Evolutionary conservation across 208 protist genomes (phyloP).

Genomic region (Zelonia costaricensis): DNA sequence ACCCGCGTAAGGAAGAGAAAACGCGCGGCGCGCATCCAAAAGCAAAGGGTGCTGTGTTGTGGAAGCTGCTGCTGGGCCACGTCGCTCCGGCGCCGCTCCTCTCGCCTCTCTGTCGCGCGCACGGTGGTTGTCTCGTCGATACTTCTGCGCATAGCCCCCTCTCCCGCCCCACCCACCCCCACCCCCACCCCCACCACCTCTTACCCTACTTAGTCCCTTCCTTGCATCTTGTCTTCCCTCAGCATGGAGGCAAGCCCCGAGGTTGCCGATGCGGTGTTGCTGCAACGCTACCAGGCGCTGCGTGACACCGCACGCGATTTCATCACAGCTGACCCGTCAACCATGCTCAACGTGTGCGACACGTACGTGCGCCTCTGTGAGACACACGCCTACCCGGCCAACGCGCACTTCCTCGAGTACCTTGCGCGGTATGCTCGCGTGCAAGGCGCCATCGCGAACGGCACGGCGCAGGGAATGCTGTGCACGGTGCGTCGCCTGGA

Average conservation of each 20-base stretch:
- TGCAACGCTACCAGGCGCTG: constrained; percentile 1
- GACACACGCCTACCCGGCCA: background rate
- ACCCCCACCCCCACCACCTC: background rate
- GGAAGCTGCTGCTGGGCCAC: no score
- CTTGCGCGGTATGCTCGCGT: constrained; percentile 1
- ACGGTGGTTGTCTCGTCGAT: background rate
- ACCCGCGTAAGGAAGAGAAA: no score
- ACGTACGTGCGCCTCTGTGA: constrained; percentile 9
- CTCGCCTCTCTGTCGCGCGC: no score
- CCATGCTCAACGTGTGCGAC: constrained; percentile 3
- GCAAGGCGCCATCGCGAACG: constrained; percentile 3
- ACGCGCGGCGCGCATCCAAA: no score
- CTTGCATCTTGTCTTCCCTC: background rate
- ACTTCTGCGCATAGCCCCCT: background rate
- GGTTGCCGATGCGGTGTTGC: background rate
- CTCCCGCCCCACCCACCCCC: no score
- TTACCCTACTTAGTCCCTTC: no score
- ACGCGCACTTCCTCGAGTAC: constrained; percentile 3
- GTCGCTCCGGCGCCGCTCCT: no score
- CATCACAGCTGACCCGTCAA: constrained; percentile 4
- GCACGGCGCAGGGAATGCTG: background rate
- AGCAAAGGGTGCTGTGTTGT: no score
- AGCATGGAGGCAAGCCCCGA: background rate
- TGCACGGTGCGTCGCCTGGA: constrained; percentile 24
- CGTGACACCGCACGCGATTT: constrained; percentile 2